Evolutionary conservation across 2,329 filamentous ascomycete species (phyloP), one percentile per base, ranked within the genome.

Genomic region (Fusarium subglutinans): DNA sequence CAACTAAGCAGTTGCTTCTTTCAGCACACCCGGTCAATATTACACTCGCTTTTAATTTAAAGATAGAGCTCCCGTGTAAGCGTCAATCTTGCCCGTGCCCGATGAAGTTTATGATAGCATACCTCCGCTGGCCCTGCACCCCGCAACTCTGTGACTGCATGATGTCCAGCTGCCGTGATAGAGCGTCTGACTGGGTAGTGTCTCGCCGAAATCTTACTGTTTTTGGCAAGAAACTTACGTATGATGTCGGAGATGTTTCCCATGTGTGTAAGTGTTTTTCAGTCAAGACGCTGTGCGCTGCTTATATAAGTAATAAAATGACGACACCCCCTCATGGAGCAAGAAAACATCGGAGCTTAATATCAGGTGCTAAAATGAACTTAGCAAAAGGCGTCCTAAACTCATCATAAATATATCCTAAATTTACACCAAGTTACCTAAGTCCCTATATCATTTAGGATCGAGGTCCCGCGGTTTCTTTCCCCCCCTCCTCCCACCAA

Each of bases 141-240:
- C 37, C 47, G n/a, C 47, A 55, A 61, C 28, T 38, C 12, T 40
- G 47, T 61, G 57, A n/a, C 47, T 61, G 47, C 57, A 55, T 41
- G 6, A 17, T 55, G 47, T 41, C 22, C 57, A 61, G 57, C 47
- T 54, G 33, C 18, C 14, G 20, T 22, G 24, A 58, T 37, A 22
- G 48, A 14, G 13, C 5, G n/a, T 58, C 43, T 15, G 8, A 24
- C 26, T 30, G 13, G 47, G 65, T 40, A 66, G 58, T 20, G 24
- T 54, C 35, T 66, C 40, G 65, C 38, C 65, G 61, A 18, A 54
- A 24, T 37, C 26, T 66, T 66, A 59, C 65, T 47, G 4, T 14
- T 47, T 68, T 47, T 30, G 53, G 33, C 7, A 37, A 35, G 33
- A 17, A 41, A 24, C 22, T 41, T 17, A n/a, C 2, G 4, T 64